phyloP scores from a whole-genome alignment of 164 flowering plant genomes.

The Magnolia changhungtana region DNA sequence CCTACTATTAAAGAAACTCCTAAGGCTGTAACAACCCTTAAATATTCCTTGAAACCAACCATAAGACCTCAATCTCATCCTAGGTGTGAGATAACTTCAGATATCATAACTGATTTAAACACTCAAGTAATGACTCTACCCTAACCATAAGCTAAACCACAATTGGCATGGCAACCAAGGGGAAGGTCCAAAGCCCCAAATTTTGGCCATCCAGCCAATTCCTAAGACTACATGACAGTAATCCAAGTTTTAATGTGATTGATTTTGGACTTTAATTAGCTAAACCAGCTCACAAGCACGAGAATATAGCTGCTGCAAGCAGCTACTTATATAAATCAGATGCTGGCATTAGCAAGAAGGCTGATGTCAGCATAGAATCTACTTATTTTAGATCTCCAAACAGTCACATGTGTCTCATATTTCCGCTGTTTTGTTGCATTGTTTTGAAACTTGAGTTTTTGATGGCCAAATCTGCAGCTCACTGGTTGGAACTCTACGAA shows the following conservation, averaged over 20 bases:
- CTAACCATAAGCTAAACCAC: no score
- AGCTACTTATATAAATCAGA: background rate
- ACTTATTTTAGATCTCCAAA: background rate
- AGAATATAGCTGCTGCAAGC: background rate
- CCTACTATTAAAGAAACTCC: no score
- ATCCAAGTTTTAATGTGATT: background rate
- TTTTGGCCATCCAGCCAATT: no score
- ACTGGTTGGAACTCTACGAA: no score
- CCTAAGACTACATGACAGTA: background rate
- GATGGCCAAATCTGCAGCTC: background rate
- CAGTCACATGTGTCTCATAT: background rate
- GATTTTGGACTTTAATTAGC: background rate
- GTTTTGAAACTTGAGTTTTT: background rate
- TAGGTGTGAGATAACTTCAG: no score
- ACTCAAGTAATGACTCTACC: no score
- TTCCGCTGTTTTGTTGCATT: background rate
- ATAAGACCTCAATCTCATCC: no score
- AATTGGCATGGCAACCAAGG: no score
- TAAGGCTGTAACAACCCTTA: no score
- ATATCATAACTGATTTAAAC: no score
- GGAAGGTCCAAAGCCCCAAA: no score
- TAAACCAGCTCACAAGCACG: background rate
- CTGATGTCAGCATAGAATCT: background rate
- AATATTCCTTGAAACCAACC: no score
- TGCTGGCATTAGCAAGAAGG: background rate